Conservation (phyloP, 257 asterid genomes). For the Scutellaria barbata region DNA sequence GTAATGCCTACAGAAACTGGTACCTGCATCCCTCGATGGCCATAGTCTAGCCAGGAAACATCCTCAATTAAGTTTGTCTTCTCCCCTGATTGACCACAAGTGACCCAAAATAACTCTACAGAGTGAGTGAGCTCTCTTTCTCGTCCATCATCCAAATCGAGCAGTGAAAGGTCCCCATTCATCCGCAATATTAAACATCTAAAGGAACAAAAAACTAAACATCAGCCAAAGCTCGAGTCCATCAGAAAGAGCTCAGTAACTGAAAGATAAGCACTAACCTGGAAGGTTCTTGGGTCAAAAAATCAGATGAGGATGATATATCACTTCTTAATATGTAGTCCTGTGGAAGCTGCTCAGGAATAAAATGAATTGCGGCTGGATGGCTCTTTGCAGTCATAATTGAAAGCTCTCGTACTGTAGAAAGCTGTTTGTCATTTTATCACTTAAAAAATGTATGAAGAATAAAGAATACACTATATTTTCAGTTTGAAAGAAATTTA, state of each 20-base stretch:
- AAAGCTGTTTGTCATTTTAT: constrained; percentile 99
- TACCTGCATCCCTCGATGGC: constrained; percentile 99
- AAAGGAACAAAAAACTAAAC: constrained; percentile 35
- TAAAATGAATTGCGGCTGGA: constrained; percentile 94
- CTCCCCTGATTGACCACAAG: constrained; percentile 94
- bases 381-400: constrained; percentile 99
- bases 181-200: constrained; percentile 91
- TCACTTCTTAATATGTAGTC: constrained; percentile 53
- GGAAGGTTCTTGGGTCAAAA: constrained; percentile 72
- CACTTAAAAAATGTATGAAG: constrained; percentile 80
- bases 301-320: constrained; percentile 56
- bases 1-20: constrained; percentile 41
- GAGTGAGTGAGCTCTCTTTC: constrained; percentile 97
- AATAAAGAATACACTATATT: constrained; percentile 39
- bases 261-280: constrained; percentile 55
- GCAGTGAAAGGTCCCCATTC: constrained; percentile 97
- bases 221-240: constrained; percentile 35
- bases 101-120: constrained; percentile 97
- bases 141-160: constrained; percentile 97
- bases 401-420: constrained; percentile 99
- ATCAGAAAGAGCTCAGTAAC: constrained; percentile 28
- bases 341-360: constrained; percentile 86
- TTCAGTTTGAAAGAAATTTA: constrained; percentile 40
- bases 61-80: constrained; percentile 96
- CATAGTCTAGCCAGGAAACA: constrained; percentile 98